Evolutionary conservation across 1,284 basidiomycete species (phyloP).

Genomic region (Microbotryomycetes sp.): DNA sequence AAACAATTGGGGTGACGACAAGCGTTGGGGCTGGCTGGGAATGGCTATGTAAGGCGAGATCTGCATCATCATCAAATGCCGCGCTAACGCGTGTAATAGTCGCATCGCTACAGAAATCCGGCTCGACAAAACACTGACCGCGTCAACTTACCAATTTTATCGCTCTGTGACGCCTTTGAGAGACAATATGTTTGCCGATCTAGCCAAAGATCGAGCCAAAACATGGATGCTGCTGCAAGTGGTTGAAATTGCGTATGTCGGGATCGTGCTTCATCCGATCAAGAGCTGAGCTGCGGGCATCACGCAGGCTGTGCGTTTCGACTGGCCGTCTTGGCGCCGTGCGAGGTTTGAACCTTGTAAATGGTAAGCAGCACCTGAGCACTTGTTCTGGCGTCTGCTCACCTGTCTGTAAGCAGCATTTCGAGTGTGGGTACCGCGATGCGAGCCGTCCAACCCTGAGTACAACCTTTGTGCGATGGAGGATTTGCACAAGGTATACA

Average conservation of each 20-base stretch:
- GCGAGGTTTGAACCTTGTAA: neutral
- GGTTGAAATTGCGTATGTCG: conserved; percentile 14
- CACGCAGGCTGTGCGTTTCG: conserved; percentile 18
- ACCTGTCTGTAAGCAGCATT: neutral
- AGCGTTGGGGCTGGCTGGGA: conserved; percentile 21
- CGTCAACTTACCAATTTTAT: conserved; percentile 16
- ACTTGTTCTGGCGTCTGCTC: neutral
- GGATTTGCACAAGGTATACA: conserved; percentile 18
- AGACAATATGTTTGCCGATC: conserved; percentile 4
- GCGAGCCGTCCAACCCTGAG: conserved; percentile 5
- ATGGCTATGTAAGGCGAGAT: neutral
- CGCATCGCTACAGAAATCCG: conserved; percentile 29
- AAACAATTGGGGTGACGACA: conserved; percentile 27
- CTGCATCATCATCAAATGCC: too few relatives aligned
- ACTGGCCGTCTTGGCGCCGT: conserved; percentile 18
- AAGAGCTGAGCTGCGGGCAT: too few relatives aligned
- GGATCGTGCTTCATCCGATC: neutral
- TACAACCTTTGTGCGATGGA: conserved; percentile 16
- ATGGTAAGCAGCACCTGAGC: neutral
- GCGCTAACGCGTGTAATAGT: neutral
- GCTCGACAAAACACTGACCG: conserved; percentile 18
- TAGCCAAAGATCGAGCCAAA: conserved; percentile 7
- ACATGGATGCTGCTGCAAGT: conserved; percentile 22
- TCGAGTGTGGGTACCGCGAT: conserved; percentile 3
- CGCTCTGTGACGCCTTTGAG: conserved; percentile 6